Evolutionary conservation across 2,329 filamentous ascomycete genomes (phyloP).

Genomic region (Alternaria sp.): DNA sequence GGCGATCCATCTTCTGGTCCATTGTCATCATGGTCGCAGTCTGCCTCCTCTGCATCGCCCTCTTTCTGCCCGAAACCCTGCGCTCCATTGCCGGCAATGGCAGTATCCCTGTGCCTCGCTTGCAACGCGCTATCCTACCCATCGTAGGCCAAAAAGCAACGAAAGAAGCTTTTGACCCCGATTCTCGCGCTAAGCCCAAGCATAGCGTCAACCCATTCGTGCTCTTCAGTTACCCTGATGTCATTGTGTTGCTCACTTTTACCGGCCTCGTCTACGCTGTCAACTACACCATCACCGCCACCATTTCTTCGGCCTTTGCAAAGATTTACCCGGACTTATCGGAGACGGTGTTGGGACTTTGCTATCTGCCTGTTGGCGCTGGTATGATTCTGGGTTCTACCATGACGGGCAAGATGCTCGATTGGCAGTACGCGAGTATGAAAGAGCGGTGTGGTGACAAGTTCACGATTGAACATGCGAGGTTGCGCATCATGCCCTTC

Average conservation of each 20-base stretch:
- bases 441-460: slow-evolving; percentile 29
- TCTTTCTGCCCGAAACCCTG: slow-evolving; percentile 54
- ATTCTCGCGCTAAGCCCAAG: slow-evolving; percentile 25
- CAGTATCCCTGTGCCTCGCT: slow-evolving; percentile 31
- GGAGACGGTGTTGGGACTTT: slow-evolving; percentile 35
- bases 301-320: slow-evolving; percentile 38
- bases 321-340: slow-evolving; percentile 36
- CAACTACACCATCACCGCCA: slow-evolving; percentile 44
- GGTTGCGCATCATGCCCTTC: slow-evolving; percentile 38
- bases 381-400: slow-evolving; percentile 64
- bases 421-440: slow-evolving; percentile 59
- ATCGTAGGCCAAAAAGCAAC: slow-evolving; percentile 34
- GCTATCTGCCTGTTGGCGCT: slow-evolving; percentile 64
- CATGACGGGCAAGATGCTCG: slow-evolving; percentile 61
- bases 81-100: slow-evolving; percentile 54
- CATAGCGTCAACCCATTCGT: slow-evolving; percentile 40
- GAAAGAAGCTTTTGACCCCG: slow-evolving; percentile 13
- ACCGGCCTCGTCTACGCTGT: slow-evolving; percentile 42
- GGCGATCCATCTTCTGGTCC: slow-evolving; percentile 51
- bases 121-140: slow-evolving; percentile 32
- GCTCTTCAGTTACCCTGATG: slow-evolving; percentile 39
- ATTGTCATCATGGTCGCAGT: slow-evolving; percentile 51
- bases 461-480: slow-evolving; percentile 41
- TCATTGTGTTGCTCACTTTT: slow-evolving; percentile 56
- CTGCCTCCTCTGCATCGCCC: slow-evolving; percentile 43